Evolutionary conservation across 2,329 filamentous ascomycete genomes (phyloP), one percentile per base, ranked within the genome.

Genomic region (Rutstroemia sp.): DNA sequence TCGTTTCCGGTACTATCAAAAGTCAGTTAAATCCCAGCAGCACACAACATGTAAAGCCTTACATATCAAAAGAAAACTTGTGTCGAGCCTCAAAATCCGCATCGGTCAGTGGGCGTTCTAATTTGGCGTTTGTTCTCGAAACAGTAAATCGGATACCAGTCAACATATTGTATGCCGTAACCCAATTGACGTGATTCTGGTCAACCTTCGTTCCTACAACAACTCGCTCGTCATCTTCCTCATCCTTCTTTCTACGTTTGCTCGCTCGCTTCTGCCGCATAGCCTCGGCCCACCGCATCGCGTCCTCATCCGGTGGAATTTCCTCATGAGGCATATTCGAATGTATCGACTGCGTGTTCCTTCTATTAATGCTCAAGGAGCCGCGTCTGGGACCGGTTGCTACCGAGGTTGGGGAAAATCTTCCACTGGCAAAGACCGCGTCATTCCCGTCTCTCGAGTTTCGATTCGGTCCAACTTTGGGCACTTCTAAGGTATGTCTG

Each of bases 31-130:
- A 60, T 49, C 55, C 12, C 39, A 5, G 17, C 23, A 44, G 17
- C 14, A 16, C 50, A 44, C 40, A 30, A 57, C 3, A 17, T 49
- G 40, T 9, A 25, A n/a, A 39, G 23, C 78, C 87, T 74, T 78
- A 92, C 88, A 97, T 95, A 73, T 97, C 94, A 78, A 99, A 99
- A 48, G 92, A 96, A 69, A 95, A 96, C 76, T 99, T 99, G 73
- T 97, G 90, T 75, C 89, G 92, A 61, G 89, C 87, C 59, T 90
- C 82, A 74, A 99, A 99, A 75, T 99, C 94, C 61, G 86, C 89
- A 71, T 94, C 87, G 12, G 88, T 95, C 64, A 99, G 74, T 57
- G 91, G 85, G 55, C 92, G 86, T 72, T 97, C 91, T 71, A 97
- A 82, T 75, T 99, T 99, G 46, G 94, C 94, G 69, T 99, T 97